Conservation (phyloP, 2,329 filamentous ascomycete species). For the Colletotrichum liriopes region DNA sequence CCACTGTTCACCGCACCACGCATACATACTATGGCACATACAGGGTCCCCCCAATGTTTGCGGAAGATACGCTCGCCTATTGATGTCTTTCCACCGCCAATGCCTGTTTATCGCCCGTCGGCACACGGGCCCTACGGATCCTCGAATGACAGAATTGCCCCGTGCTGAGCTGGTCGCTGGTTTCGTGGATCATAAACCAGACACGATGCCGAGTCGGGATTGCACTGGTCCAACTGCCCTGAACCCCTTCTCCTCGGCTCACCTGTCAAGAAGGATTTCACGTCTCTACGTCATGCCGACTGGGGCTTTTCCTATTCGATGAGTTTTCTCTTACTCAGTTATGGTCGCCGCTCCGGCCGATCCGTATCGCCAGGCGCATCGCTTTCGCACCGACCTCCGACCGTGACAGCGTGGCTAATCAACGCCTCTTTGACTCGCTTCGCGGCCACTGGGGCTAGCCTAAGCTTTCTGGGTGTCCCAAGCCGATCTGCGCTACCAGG, state of each 20-base stretch:
- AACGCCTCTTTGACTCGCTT: constrained; percentile 29
- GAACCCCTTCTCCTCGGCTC: constrained; percentile 28
- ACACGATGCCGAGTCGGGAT: constrained; percentile 30
- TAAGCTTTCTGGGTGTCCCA: constrained; percentile 29
- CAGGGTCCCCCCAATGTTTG: constrained; percentile 36
- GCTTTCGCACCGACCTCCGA: constrained; percentile 33
- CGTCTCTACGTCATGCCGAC: constrained; percentile 38
- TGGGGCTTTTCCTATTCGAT: constrained; percentile 19
- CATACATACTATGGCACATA: constrained; percentile 33
- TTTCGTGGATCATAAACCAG: constrained; percentile 19
- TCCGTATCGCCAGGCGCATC: constrained; percentile 28
- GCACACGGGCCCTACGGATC: constrained; percentile 25
- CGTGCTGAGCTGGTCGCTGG: constrained; percentile 26
- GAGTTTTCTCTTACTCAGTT: constrained; percentile 37
- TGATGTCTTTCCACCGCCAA: background rate
- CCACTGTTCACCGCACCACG: constrained; percentile 41
- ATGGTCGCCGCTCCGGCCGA: constrained; percentile 36
- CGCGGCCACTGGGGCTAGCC: constrained; percentile 32
- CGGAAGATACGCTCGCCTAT: constrained; percentile 25
- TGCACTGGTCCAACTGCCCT: constrained; percentile 22
- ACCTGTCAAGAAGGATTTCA: constrained; percentile 24
- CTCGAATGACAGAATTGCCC: constrained; percentile 22
- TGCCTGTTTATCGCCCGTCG: constrained; percentile 18
- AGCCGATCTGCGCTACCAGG: constrained; percentile 24
- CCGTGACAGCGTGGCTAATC: constrained; percentile 26